Evolutionary conservation across 805 yeast species (phyloP), one percentile per base, ranked within the genome.

Genomic region (Pichia eremophila): DNA sequence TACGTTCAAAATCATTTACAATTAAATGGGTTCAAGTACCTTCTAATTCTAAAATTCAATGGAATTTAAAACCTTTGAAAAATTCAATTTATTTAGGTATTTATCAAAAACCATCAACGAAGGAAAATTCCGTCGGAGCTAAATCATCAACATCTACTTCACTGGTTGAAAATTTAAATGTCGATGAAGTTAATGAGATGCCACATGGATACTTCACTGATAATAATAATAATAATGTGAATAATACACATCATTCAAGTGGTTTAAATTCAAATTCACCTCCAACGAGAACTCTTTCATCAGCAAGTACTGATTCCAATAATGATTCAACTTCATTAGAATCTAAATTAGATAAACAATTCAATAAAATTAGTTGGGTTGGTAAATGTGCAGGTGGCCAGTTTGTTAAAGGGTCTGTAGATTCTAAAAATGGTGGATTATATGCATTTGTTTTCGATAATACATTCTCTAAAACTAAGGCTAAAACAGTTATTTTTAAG

Each of bases 391-490:
- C 66, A 15, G 80, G 82, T 2, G 81, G 80, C 52, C 83, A 81
- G 51, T 64, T 79, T 57, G 73, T 76, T 45, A 78, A 78, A 43
- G 95, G 90, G 1, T 66, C 71, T 28, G 70, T 82, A 50, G 70
- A 72, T n/a, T 82, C 82, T 3, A 64, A 63, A 3, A 69, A 72
- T 25, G 85, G 82, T 9, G 91, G 91, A 2, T 75, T 82, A 57
- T 84, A 77, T 65, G 97, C 96, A 0, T 85, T 91, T 61, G 83
- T 93, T 27, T 84, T 91, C 59, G 98, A 91, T 65, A 91, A 91
- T 66, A 84, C 95, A 0, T 87, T 89, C 57, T 83, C 96, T 32
- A 88, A 85, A 58, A 86, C 83, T 32, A 83, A 81, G 22, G 81
- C 88, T 42, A 93, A 91, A 63, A 87, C 84, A 50, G 79, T 91